A percentile compares a stretch with the other conserved stretches of the same genome.
phyloP scores from a whole-genome alignment of 164 flowering plant genomes.

The Cinnamomum micranthum region DNA sequence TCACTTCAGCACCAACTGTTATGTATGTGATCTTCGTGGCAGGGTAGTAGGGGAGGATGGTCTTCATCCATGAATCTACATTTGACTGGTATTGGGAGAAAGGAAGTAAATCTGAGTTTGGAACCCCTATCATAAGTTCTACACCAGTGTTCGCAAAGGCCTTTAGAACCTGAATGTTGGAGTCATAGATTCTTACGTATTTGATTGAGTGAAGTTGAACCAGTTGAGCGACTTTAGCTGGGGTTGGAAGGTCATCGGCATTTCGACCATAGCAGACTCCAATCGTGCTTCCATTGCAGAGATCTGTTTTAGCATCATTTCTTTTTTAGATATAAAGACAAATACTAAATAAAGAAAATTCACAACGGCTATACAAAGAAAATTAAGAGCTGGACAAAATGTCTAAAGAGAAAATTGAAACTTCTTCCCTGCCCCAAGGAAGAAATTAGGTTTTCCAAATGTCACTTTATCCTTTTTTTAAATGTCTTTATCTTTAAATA shows the following conservation, averaged over 20 bases:
- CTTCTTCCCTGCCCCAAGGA: too few relatives aligned
- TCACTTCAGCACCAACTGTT: constrained; percentile 92
- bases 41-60: constrained; percentile 91
- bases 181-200: constrained; percentile 75
- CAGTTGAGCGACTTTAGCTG: constrained; percentile 75
- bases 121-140: constrained; percentile 76
- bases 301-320: constrained; percentile 26
- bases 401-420: background rate
- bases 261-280: constrained; percentile 96
- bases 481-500: too few relatives aligned
- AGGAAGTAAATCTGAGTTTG: constrained; percentile 71
- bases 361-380: background rate
- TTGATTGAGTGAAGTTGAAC: constrained; percentile 67
- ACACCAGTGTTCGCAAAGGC: constrained; percentile 88
- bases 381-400: background rate
- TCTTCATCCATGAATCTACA: constrained; percentile 84
- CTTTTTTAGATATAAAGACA: background rate
- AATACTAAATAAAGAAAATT: background rate
- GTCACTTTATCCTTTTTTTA: too few relatives aligned
- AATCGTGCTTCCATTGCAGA: constrained; percentile 57
- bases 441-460: too few relatives aligned
- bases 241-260: constrained; percentile 95
- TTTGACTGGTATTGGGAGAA: constrained; percentile 83
- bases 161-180: constrained; percentile 81
- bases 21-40: constrained; percentile 75